Percentiles rank a stretch among this genome's conserved stretches.
Evolutionary conservation across 257 asterid species (phyloP).

Genomic region (Thymus quinquecostatus): DNA sequence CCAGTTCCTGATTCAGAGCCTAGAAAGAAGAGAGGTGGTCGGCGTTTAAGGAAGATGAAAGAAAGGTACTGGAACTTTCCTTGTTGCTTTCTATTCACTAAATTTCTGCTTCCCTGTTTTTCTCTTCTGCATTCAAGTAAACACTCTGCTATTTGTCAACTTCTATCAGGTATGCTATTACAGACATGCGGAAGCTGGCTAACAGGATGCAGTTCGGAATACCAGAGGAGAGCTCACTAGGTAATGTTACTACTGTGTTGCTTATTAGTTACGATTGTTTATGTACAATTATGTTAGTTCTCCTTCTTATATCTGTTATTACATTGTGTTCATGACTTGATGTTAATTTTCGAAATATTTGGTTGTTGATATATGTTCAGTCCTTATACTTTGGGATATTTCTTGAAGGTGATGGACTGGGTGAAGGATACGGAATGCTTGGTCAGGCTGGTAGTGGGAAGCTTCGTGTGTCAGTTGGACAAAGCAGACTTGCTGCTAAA

Average conservation of each 20-base stretch:
- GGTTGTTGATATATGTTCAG: background rate
- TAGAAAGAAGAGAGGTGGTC: conserved; percentile 96
- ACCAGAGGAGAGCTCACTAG: conserved; percentile 98
- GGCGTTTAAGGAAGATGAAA: conserved; percentile 94
- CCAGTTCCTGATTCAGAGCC: conserved; percentile 99
- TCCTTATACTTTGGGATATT: conserved; percentile 23
- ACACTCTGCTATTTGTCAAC: conserved; percentile 22
- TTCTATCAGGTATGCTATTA: conserved; percentile 78
- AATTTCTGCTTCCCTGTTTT: background rate
- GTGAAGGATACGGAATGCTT: conserved; percentile 99
- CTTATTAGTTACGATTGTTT: background rate
- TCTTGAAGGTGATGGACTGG: conserved; percentile 91
- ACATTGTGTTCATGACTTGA: too few relatives aligned
- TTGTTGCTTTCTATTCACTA: background rate
- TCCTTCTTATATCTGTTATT: background rate
- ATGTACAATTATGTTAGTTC: background rate
- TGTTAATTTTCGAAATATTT: background rate
- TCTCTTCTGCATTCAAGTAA: conserved; percentile 13
- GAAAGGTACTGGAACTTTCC: conserved; percentile 61
- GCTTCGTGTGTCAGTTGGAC: conserved; percentile 80
- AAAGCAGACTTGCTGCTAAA: conserved; percentile 88
- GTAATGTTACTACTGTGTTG: conserved; percentile 33
- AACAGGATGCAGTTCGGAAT: conserved; percentile 95
- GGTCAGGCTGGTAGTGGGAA: conserved; percentile 99
- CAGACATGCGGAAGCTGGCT: conserved; percentile 96